Evolutionary conservation across 495 filamentous ascomycete species (phyloP), one percentile per base, ranked within the genome.

Genomic region (Aspergillus hancockii): DNA sequence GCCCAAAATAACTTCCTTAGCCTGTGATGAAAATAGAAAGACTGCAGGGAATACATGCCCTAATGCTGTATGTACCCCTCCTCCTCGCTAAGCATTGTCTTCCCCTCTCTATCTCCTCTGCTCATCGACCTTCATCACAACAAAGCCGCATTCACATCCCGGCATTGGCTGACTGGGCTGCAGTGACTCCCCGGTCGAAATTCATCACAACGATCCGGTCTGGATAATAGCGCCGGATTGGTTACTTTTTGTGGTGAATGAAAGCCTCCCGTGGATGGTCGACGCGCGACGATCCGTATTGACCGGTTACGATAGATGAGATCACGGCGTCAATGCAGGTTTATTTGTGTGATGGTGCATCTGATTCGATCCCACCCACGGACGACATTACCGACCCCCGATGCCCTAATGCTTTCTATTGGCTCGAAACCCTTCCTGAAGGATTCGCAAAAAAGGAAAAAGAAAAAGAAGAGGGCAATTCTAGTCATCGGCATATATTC

Each of bases 321-420:
- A 60, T 60, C 62, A 64, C 62, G 46, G 62, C 62, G 58, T 53
- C 58, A 61, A 61, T 7, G 53, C 19, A 45, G 31, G 41, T 18
- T 32, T 41, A 41, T 18, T 45, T 51, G 55, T 64, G 62, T 64
- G 62, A 64, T 64, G 55, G 19, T 58, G 52, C 60, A 40, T 52
- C 46, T 58, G 55, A 55, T 57, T 62, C 51, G 55, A 57, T 18
- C 5, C 4, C 3, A 6, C 1, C 16, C n/a, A 41, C 38, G 10
- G 14, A 41, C 38, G 16, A 38, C 34, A 5, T 10, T 36, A 3
- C 25, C 7, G 25, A 28, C 3, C 25, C 25, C 25, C 25, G 4
- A 36, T 36, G 34, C 13, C 13, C 12, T 3, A 2, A 36, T 36
- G 25, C 34, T 14, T 36, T 36, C 12, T 10, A 36, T 36, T 36